Base-by-base conservation (phyloP, 1,284 basidiomycete genomes). In the Earliella scabrosa region DNA sequence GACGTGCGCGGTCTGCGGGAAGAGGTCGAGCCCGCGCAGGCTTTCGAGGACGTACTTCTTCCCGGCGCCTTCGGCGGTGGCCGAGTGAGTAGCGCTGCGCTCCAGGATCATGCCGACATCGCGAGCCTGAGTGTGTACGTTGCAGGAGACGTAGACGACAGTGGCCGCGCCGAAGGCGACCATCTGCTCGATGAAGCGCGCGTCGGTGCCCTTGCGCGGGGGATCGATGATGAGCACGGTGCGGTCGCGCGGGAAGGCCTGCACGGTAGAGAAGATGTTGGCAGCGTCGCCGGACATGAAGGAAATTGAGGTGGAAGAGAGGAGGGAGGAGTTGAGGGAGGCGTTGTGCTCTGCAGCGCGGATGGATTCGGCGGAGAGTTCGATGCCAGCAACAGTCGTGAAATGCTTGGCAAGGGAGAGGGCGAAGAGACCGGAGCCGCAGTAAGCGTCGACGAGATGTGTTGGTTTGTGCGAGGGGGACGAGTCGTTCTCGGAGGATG, bases 141-240 rank as follows among this genome's bases (percentile, higher is more conserved):
- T 98, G 73, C 97, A 98, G 67, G 90, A 93, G 57, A 97, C 93
- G 71, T 97, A 97, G 52, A 96, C 90, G 52, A 97, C 82, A 10
- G 83, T 86, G 50, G 76, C 75, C 2, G 88, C 83, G 26, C 85
- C 75, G 70, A 97, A 95, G 4, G 70, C 71, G 45, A 95, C 70
- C 41, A 97, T 73, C 75, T 97, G 95, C 31, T 82, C 74, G 41
- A 97, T 77, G 73, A 97, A 97, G 2, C 80, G 79, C 47, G 85
- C 82, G 71, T 96, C 93, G 66, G 92, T 95, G 14, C 95, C 95
- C 73, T 96, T 97, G 56, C 94, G 80, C 13, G 95, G 95, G 1
- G 95, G 95, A 73, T 97, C 92, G 68, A 95, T 86, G 53, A 94
- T 75, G 45, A 93, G 77, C 0, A 84, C 93, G 8, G 93, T 94